phyloP scores from a whole-genome alignment of 805 yeast species.

The Wickerhamiella qilinensis region DNA sequence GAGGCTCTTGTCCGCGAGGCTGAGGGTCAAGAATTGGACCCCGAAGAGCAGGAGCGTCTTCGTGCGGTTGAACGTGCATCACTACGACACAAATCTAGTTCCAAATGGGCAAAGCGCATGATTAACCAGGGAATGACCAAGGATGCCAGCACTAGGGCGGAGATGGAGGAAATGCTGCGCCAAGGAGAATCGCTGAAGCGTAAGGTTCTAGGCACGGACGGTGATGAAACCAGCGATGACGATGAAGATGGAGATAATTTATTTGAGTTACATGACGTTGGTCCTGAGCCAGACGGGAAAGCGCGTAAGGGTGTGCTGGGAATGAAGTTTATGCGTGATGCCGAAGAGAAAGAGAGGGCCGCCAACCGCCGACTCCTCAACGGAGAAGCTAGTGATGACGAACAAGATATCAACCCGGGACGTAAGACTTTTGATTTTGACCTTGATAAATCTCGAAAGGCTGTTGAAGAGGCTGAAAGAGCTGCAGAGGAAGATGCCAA shows the following conservation, averaged over 20 bases:
- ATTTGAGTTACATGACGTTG: conserved; percentile 19
- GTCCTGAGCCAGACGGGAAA: conserved; percentile 7
- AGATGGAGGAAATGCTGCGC: conserved; percentile 85
- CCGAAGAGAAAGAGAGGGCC: conserved; percentile 51
- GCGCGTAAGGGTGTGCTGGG: conserved; percentile 73
- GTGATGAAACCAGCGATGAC: conserved; percentile 24
- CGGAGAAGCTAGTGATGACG: conserved; percentile 18
- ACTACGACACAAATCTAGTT: conserved; percentile 72
- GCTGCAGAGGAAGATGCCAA: conserved; percentile 10
- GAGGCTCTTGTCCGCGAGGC: conserved; percentile 48
- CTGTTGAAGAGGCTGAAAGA: conserved; percentile 4
- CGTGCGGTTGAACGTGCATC: conserved; percentile 90
- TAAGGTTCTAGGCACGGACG: conserved; percentile 51
- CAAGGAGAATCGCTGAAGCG: conserved; percentile 65
- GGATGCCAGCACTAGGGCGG: conserved; percentile 69
- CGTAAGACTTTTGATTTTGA: conserved; percentile 14
- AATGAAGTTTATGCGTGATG: conserved; percentile 92
- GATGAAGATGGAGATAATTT: conserved; percentile 28
- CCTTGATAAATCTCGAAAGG: background rate
- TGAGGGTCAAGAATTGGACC: conserved; percentile 31
- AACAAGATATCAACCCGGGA: conserved; percentile 34
- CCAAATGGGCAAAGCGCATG: conserved; percentile 84
- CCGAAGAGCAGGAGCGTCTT: conserved; percentile 46
- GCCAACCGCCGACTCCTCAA: conserved; percentile 35
- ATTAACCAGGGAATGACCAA: conserved; percentile 79